Evolutionary conservation across 257 asterid species (phyloP), one percentile per base, ranked within the genome.

Genomic region (Solanum commersonii): DNA sequence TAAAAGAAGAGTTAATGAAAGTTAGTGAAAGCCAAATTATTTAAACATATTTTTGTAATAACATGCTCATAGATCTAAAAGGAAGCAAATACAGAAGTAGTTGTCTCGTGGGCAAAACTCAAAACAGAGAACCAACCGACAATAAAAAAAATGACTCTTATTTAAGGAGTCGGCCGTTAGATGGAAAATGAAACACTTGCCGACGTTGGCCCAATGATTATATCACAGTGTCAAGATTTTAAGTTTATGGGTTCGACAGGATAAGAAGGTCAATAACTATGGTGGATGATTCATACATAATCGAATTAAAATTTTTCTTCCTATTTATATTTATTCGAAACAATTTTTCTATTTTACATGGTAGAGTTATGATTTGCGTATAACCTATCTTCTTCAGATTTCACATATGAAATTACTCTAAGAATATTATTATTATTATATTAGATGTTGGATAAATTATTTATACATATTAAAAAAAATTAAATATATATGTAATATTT

Each of bases 161-260:
- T 49, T 49, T 49, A 49, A 49, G 60, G 60, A 44, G 14, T 44
- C 52, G 52, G 52, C 16, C 49, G 29, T 73, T 35, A 20, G 49
- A 37, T 13, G 33, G 56, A 38, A 76, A 76, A 78, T 25, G 63
- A 42, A 13, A 6, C 49, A 23, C 38, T 44, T 79, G 85, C 85
- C 85, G 40, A 81, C 68, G 65, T 25, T 33, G 7, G 40, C 42
- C 77, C 77, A 27, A 29, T 6, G 73, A 67, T 25, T 67, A 67
- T 11, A 25, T 0, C 0, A 1, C 5, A 2, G 34, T 2, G 0
- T 0, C 1, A 67, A 25, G 1, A 67, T n/a, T 67, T 67, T 67
- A n/a, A 67, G 73, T 3, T 67, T 67, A 67, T 25, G 0, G 1
- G 0, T 63, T 63, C 15, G 1, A 25, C 4, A 9, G 0, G 1